Evolutionary conservation across 2,329 filamentous ascomycete genomes (phyloP), one percentile per base, ranked within the genome.

Genomic region (Xylariaceae sp.): DNA sequence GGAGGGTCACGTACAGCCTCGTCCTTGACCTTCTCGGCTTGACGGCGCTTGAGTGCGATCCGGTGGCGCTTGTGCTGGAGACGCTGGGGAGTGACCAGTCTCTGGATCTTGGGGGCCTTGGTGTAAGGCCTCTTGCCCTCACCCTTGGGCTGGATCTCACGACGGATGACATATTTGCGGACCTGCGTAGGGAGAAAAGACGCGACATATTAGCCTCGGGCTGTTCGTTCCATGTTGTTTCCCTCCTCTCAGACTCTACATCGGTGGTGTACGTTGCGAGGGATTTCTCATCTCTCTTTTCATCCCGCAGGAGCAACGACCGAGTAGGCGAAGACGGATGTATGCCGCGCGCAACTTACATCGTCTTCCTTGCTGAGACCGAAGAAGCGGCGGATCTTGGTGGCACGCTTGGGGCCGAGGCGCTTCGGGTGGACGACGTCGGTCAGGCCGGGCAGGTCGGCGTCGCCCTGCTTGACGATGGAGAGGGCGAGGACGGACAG

Each of bases 301-400:
- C 54, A 56, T 52, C 53, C 54, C 47, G 51, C 52, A 52, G 52
- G 46, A 59, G 63, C 64, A 68, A 64, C 47, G 55, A 61, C 61
- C 58, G 74, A 74, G 75, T 71, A 86, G 81, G 83, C 73, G 75
- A 83, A 76, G 77, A 81, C 68, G 68, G 68, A 61, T 68, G 63
- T 61, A 58, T 61, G 42, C 52, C 60, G 66, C 63, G 63, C 60
- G 65, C 60, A 65, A 88, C 85, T 80, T 84, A 96, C 90, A 85
- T 98, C 92, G 78, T 98, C 92, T 83, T 96, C 89, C 89, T 96
- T 96, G 85, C 83, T 90, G 80, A 98, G 85, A 75, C 87, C 82
- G 77, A 96, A 98, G 84, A 98, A 98, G 67, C 81, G 83, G 71
- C 90, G 87, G 75, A 98, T 96, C 88, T 96, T 98, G 75, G 88